Conservation (phyloP, 2,329 filamentous ascomycete species). For the Trichoderma simmonsii region DNA sequence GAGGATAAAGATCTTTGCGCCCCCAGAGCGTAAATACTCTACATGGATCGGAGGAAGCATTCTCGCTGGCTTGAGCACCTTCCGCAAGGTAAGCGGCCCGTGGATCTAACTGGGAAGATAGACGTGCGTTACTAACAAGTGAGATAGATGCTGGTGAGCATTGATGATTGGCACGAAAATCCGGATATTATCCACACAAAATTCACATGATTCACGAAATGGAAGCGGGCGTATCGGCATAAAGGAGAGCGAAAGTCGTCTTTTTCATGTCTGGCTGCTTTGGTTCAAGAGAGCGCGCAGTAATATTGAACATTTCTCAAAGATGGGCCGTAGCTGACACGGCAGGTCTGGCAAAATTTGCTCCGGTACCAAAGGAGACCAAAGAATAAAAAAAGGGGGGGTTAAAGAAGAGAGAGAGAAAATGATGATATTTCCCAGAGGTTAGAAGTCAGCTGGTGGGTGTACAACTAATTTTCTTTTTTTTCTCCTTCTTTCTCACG, state of each 20-base stretch:
- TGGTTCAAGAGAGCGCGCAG: background rate
- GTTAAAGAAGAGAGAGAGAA: background rate
- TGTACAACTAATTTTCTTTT: constrained; percentile 17
- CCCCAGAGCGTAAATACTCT: constrained; percentile 95
- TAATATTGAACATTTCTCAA: background rate
- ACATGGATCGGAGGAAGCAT: constrained; percentile 99
- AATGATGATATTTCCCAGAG: background rate
- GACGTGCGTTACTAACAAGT: background rate
- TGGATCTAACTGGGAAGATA: background rate
- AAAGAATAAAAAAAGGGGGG: background rate
- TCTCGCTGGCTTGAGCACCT: constrained; percentile 91
- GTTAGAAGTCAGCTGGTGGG: constrained; percentile 1
- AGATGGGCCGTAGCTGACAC: background rate
- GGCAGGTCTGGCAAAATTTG: background rate
- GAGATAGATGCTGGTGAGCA: constrained; percentile 95
- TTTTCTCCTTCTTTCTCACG: background rate
- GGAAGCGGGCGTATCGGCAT: constrained; percentile 10
- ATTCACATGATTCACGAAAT: constrained; percentile 63
- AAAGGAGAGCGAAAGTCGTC: constrained; percentile 10
- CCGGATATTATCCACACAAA: constrained; percentile 98
- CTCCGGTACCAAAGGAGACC: background rate
- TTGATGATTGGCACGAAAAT: constrained; percentile 99
- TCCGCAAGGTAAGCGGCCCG: constrained; percentile 74
- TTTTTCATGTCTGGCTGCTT: constrained; percentile 12
- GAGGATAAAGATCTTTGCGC: constrained; percentile 98